Base-by-base conservation (phyloP, 345 rosid genomes). In the Melastoma malabathricum region DNA sequence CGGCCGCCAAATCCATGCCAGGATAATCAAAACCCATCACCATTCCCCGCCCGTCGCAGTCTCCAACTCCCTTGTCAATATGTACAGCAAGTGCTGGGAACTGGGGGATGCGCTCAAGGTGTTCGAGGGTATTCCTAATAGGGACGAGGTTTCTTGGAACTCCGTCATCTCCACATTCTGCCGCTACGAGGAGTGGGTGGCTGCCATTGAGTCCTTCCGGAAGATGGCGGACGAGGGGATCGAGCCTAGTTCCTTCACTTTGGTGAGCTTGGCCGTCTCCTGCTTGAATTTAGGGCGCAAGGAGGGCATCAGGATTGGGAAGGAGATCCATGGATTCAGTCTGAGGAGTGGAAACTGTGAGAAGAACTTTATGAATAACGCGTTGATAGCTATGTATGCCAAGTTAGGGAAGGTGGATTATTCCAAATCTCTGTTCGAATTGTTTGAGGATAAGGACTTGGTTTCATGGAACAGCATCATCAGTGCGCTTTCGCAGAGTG, bases 141-240 rank as follows among this genome's bases (percentile, higher is more conserved):
- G 75, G 60, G 89, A 90, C 76, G 77, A 81, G 48, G 93, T 86
- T 31, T 90, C 95, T 49, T 90, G 98, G 96, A 90, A 86, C 59
- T 78, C 98, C 1, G 45, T 83, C 60, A 75, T 90, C 50, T 68
- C 89, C 45, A 69, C 89, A 0, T 56, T 82, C 20, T 84, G 96
- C 43, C 69, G 74, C 34, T 68, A 62, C 47, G 77, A 77, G 65
- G 75, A 78, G 50, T 86, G 98, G 95, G 87, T 69, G 45, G 61
- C 63, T 57, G 95, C 84, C 0, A 61, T 90, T 16, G 74, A 77
- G 18, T 76, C 75, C 3, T 84, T 86, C 64, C 68, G 78, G 59
- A 57, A 66, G 50, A 90, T 86, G 92, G 56, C 76, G 17, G 50
- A 50, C 16, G 80, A 75, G 29, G 34, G 79, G 46, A 56, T 73